Evolutionary conservation across 2,329 filamentous ascomycete genomes (phyloP), one percentile per base, ranked within the genome.

Genomic region (Pseudonectria buxi): DNA sequence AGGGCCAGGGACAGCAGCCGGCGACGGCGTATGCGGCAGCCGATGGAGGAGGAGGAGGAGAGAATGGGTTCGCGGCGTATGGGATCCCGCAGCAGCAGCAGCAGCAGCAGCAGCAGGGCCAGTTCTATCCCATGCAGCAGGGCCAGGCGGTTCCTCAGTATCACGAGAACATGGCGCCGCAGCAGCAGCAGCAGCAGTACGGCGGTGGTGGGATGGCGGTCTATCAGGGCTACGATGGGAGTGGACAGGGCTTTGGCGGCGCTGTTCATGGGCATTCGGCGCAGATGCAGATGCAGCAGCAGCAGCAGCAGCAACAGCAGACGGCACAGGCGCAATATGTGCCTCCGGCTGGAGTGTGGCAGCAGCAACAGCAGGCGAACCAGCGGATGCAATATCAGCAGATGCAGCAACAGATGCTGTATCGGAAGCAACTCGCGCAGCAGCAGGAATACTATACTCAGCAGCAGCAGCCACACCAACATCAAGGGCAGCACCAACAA

Each of bases 401-500:
- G 24, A 40, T 25, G 7, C 44, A 43, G n/a, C 44, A 40, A n/a
- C 48, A 46, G 10, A 51, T 51, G 33, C 43, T 50, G 35, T 50
- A 50, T 30, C 48, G 54, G 25, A 57, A 62, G 29, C 56, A 63
- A 29, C 28, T 39, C 28, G 39, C 48, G 26, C 36, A 43, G 26
- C 54, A 57, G 30, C 66, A 63, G 29, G n/a, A n/a, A n/a, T n/a
- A n/a, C n/a, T n/a, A n/a, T n/a, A 14, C 27, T n/a, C 56, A 63
- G 13, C 49, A 43, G 27, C 57, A 59, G 27, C 56, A 64, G 31
- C 53, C 59, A 16, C 59, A 54, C 22, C 46, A 48, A 26, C 39
- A 45, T 32, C 60, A 35, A 46, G 61, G 46, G 39, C 35, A 30
- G 53, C 45, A 25, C 51, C 49, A 12, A 9, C 22, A 22, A 22